These are phyloP conservation scores for Alternaria ethzedia DNA, from an alignment of 2,329 filamentous ascomycete genomes.

Conservation along the genomic window DNA sequence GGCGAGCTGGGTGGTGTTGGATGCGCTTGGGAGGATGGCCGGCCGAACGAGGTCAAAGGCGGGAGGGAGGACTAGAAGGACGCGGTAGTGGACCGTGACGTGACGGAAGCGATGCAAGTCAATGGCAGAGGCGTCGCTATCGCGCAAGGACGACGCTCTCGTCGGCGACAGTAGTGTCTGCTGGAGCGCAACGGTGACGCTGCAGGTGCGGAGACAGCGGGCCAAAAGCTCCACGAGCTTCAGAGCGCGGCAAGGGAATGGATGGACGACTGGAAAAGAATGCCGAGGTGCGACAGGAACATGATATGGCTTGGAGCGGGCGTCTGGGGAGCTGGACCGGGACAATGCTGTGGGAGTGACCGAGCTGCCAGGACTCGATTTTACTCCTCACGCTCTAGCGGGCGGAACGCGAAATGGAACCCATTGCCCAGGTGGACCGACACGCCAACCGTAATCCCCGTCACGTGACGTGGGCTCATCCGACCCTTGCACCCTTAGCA, in stretches of 20 bases:
- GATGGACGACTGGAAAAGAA: conserved; percentile 32
- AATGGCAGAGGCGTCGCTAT: conserved; percentile 11
- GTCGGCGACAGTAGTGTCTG: conserved; percentile 23
- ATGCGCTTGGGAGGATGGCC: conserved; percentile 17
- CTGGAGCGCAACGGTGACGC: conserved; percentile 35
- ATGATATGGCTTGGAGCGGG: conserved; percentile 33
- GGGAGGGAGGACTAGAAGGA: conserved; percentile 15
- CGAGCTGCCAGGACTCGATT: conserved; percentile 36
- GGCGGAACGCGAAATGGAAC: conserved; percentile 13
- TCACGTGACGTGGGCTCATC: conserved; percentile 20
- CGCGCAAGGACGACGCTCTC: conserved; percentile 17
- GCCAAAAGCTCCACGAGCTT: conserved; percentile 48
- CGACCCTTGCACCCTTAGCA: conserved; percentile 1
- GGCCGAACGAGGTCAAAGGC: conserved; percentile 18
- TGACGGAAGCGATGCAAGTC: conserved; percentile 11
- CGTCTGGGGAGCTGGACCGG: conserved; percentile 22
- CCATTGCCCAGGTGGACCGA: neutral
- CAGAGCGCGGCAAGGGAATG: conserved; percentile 39
- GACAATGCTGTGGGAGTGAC: conserved; percentile 36
- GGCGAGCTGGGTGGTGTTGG: conserved; percentile 12
- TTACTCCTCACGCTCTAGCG: conserved; percentile 29
- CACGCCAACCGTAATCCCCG: conserved; percentile 22
- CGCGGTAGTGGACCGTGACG: conserved; percentile 12
- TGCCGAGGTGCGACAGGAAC: conserved; percentile 27
- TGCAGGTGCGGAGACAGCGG: conserved; percentile 45